phyloP scores from a whole-genome alignment of 371 early-diverging fungal genomes.

The Rhizopus sp. region DNA sequence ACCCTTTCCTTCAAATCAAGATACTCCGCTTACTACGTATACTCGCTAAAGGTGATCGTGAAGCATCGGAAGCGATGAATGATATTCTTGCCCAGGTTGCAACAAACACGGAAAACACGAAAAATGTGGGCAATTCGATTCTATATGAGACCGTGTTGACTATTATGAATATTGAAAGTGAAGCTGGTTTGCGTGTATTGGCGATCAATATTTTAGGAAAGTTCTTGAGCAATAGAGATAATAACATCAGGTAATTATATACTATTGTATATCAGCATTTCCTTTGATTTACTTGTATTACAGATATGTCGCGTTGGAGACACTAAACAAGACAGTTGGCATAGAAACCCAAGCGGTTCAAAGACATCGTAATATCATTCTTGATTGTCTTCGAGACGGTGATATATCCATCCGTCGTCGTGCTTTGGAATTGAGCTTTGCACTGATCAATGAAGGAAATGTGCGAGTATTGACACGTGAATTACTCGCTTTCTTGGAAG shows the following conservation, averaged over 20 bases:
- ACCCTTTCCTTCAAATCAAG: constrained; percentile 97
- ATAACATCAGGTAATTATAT: constrained; percentile 84
- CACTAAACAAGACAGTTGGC: constrained; percentile 85
- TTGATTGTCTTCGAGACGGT: constrained; percentile 94
- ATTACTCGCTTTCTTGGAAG: constrained; percentile 88
- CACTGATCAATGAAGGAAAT: constrained; percentile 88
- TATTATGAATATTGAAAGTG: constrained; percentile 93
- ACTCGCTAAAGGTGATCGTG: constrained; percentile 82
- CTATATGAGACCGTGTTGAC: constrained; percentile 96
- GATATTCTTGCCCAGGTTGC: constrained; percentile 97
- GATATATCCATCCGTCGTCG: constrained; percentile 97
- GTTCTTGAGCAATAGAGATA: constrained; percentile 93
- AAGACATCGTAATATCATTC: constrained; percentile 93
- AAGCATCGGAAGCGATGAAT: constrained; percentile 94
- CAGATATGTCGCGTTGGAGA: constrained; percentile 94
- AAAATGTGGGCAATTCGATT: constrained; percentile 97
- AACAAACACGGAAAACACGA: constrained; percentile 91
- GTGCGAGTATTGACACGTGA: constrained; percentile 94
- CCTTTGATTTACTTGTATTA: background rate
- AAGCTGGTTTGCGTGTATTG: constrained; percentile 87
- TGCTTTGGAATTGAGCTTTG: constrained; percentile 95
- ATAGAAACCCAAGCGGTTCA: constrained; percentile 94
- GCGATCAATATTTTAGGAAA: constrained; percentile 97
- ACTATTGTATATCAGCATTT: constrained; percentile 1
- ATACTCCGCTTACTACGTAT: constrained; percentile 89